These are phyloP conservation scores for Tuber indicum DNA, from an alignment of 495 filamentous ascomycete species.

Conservation along the genomic window DNA sequence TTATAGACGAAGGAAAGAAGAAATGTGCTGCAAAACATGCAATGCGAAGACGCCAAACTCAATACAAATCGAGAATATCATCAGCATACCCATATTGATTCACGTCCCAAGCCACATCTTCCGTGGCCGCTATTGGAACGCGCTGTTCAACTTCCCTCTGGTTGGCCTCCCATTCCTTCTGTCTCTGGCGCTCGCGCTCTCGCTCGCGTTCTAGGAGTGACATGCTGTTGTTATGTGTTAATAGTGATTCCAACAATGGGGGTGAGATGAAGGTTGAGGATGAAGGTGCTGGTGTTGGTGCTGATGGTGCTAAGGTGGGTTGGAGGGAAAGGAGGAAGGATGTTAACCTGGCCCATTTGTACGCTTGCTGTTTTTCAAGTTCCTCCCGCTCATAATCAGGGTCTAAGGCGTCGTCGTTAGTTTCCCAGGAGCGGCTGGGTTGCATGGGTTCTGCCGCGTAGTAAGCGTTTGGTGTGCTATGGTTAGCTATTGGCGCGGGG, in stretches of 20 bases:
- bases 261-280: conserved; percentile 27
- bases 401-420: conserved; percentile 30
- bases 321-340: conserved; percentile 29
- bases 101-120: conserved; percentile 25
- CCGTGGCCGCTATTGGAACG: background rate
- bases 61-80: conserved; percentile 43
- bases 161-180: conserved; percentile 90
- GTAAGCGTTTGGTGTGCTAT: conserved; percentile 21
- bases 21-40: conserved; percentile 13
- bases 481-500: conserved; percentile 26
- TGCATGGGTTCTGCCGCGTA: conserved; percentile 29
- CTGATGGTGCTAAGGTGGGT: conserved; percentile 40
- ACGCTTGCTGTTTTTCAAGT: conserved; percentile 32
- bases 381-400: conserved; percentile 17
- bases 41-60: conserved; percentile 21
- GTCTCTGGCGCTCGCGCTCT: conserved; percentile 87
- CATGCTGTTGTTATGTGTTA: conserved; percentile 47
- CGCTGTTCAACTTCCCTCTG: conserved; percentile 58
- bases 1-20: conserved; percentile 11
- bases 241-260: conserved; percentile 35
- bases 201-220: conserved; percentile 89
- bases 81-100: conserved; percentile 41
- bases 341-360: conserved; percentile 40
- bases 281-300: conserved; percentile 23
- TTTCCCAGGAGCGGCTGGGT: conserved; percentile 32